Base-by-base conservation (phyloP, 1,139 yeast genomes). In the Kluyveromyces marxianus region DNA sequence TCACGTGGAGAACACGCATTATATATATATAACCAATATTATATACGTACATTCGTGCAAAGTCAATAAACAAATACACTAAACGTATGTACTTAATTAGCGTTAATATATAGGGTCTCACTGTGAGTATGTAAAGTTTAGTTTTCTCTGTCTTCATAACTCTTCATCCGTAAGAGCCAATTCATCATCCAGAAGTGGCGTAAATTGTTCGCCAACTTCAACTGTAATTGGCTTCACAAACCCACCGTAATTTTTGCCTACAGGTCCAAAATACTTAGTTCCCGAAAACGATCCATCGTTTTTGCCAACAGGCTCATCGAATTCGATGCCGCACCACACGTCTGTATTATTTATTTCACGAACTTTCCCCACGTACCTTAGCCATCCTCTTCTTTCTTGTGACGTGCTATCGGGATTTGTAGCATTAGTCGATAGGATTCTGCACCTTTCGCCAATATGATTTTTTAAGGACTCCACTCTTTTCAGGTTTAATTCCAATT, bases 261-360 rank as follows among this genome's bases (percentile, higher is more conserved):
- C 79, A 0, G 67, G 67, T 1, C 74, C 69, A 56, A 92, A 92
- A 63, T 89, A 87, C 44, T 69, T 56, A 0, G 66, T 66, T 0
- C 89, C 94, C 36, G 78, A 71, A 7, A 89, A 74, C 0, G 83
- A 66, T 1, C 98, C 98, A 57, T 89, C 77, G 56, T 90, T 89
- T 63, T 83, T 86, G 3, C 97, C 97, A 0, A 65, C 66, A 0
- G 89, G 83, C 33, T 72, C 74, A 42, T 79, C 81, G 42, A 90
- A 75, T 55, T 83, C 87, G 3, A 92, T 75, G 1, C 97, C 98
- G 30, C 83, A 72, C 97, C 97, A 92, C 2, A 57, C 48, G 4
- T 63, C 67, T 29, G 70, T 71, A 0, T 71, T 68, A 36, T 64
- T 55, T 54, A 79, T 74, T 41, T 74, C 79, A 0, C 76, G 70